Evolutionary conservation across 305 asterid species (phyloP).

Genomic region (Solanum aculeatissimum): DNA sequence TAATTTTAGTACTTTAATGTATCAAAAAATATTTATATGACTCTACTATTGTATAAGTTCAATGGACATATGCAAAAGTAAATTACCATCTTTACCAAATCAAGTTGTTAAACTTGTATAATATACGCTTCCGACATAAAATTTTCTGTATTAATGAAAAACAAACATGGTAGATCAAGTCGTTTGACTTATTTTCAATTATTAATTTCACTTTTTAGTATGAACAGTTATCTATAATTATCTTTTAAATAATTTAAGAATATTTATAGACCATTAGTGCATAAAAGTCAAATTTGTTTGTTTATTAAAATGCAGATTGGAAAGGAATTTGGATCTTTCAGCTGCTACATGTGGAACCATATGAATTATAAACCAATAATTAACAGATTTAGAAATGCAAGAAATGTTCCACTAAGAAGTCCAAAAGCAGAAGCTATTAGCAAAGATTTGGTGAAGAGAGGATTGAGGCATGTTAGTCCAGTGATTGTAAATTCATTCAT

Average conservation of each 20-base stretch:
- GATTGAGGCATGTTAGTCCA: conserved; percentile 80
- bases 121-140: neutral
- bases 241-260: neutral
- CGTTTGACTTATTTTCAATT: neutral
- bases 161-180: neutral
- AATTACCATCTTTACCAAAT: neutral
- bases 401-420: conserved; percentile 72
- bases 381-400: conserved; percentile 53
- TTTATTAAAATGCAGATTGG: conserved; percentile 31
- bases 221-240: neutral
- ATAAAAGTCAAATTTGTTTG: neutral
- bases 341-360: conserved; percentile 73
- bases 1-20: neutral
- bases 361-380: conserved; percentile 76
- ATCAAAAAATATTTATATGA: neutral
- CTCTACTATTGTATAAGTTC: neutral
- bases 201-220: neutral
- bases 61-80: neutral
- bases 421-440: conserved; percentile 84
- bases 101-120: neutral
- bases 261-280: neutral
- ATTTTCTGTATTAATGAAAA: neutral
- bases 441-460: conserved; percentile 73
- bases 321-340: conserved; percentile 67
- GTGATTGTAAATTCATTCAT: conserved; percentile 77